Base-by-base conservation (phyloP, 2,329 filamentous ascomycete genomes). In the Penicillium sp. region DNA sequence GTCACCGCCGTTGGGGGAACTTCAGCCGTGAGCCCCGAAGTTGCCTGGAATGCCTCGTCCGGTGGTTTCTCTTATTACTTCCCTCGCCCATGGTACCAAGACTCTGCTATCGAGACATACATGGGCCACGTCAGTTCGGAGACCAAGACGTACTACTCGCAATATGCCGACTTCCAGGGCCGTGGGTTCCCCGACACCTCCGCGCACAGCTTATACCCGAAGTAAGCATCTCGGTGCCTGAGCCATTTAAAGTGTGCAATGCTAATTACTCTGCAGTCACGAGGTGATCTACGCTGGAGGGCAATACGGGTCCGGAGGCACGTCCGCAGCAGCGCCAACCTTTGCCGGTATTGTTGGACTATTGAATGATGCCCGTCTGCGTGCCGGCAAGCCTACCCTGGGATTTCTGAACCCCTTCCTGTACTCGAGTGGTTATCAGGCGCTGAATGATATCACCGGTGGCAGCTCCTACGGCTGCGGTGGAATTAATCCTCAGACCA, bases 1-100 rank as follows among this genome's bases (percentile, higher is more conserved):
- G 77, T 87, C 6, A 87, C 85, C 0, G 69, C 76, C 2, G 78
- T 87, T 1, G 85, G 85, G 6, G 84, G 78, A 1, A 82, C 80
- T 1, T 66, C 71, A 52, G 67, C 75, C 34, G 61, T 55, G 13
- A 51, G 71, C 44, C 76, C 74, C 14, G 75, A 79, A 58, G 68
- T 71, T 13, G 71, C 71, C 4, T 73, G 76, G 16, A 72, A 70
- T 32, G 71, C 70, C 36, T 63, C 69, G 37, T 62, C 64, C 7
- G 72, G 73, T 3, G 77, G 77, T 1, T 80, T 80, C 65, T 75
- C 71, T 51, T 71, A 78, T 59, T 73, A 74, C 58, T 80, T 76
- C 51, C 14, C 64, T 3, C 68, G 69, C 1, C 76, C 77, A 0
- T 54, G 51, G 4, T 80, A 74, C 56, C 77, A 80, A 55, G 57